These are phyloP conservation scores for Rubia tinctorum DNA, from an alignment of 305 asterid species.

Conservation along the genomic window DNA sequence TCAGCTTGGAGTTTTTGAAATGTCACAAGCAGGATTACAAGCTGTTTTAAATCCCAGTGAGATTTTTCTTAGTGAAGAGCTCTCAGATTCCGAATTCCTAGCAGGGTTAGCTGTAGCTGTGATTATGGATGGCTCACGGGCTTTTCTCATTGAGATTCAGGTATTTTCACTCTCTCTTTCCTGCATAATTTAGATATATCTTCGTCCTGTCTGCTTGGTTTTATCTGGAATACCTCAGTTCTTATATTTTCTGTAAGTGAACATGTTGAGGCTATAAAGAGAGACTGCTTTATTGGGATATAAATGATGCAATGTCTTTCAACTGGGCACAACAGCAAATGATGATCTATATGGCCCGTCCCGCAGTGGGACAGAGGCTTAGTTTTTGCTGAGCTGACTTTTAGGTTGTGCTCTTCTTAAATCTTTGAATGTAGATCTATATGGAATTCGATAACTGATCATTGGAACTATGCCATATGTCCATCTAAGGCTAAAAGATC, in stretches of 20 bases:
- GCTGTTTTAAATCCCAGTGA: slow-evolving; percentile 84
- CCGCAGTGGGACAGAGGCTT: neutral
- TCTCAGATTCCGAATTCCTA: slow-evolving; percentile 70
- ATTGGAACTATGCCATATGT: no score
- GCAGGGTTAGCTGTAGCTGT: slow-evolving; percentile 94
- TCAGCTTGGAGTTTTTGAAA: slow-evolving; percentile 95
- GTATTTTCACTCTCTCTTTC: slow-evolving; percentile 26
- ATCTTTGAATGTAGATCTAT: neutral
- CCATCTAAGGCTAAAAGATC: neutral
- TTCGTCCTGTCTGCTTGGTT: neutral
- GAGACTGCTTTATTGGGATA: neutral
- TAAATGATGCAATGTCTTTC: no score
- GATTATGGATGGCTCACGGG: slow-evolving; percentile 85
- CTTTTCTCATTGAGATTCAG: slow-evolving; percentile 89
- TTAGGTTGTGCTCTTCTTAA: neutral
- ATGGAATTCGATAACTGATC: no score
- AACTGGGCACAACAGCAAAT: neutral
- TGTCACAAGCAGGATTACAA: slow-evolving; percentile 72
- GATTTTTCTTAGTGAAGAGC: slow-evolving; percentile 80
- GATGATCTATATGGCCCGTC: neutral
- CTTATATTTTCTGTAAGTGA: neutral
- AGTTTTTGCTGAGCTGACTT: neutral
- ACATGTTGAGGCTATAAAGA: neutral
- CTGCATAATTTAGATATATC: neutral
- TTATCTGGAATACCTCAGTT: neutral